Base-by-base conservation (phyloP, 2,329 filamentous ascomycete genomes). In the Penicillium sp. region DNA sequence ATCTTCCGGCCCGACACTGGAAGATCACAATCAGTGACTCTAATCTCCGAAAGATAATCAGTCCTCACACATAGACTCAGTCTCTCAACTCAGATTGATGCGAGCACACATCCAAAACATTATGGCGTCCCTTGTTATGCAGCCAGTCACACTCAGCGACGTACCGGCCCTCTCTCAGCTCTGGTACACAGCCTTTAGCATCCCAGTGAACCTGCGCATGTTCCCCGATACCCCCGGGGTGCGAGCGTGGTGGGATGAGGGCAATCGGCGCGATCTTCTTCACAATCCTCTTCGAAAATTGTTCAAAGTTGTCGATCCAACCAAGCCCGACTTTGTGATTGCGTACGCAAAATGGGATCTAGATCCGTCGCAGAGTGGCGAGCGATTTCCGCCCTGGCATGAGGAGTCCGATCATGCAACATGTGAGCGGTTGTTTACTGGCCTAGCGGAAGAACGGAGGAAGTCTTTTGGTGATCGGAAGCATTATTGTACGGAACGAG, bases 291-390 rank as follows among this genome's bases (percentile, higher is more conserved):
- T 20, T 22, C 48, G 48, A 15, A 38, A 17, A 25, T 15, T 51
- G 22, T 15, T 51, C 34, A 51, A 51, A 37, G 34, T 61, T 48
- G 55, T 51, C 7, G 45, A 61, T 22, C 50, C 61, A 11, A 45
- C 31, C n/a, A 31, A 17, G 28, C 52, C 53, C 8, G 49, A 58
- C 17, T 20, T 38, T 4, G 54, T 69, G n/a, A 55, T 69, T 43
- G 67, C 68, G 22, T 71, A 67, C 41, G 69, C 64, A 12, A 69
- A 69, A 59, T 71, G 68, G 69, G 68, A 69, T 22, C 38, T 70
- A 17, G 55, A 61, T 54, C 57, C 62, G 38, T 51, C 58, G n/a
- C 49, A 67, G 20, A 57, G 68, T 37, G 69, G 67, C n/a, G 43
- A 42, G 28, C 66, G 67, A 31, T 71, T 67, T 56, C 69, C 68